Percentiles rank a stretch among this genome's conserved stretches.
These are phyloP conservation scores for Kurtzmaniella quercitrusa DNA, from an alignment of 1,139 yeast genomes.

Conservation along the genomic window DNA sequence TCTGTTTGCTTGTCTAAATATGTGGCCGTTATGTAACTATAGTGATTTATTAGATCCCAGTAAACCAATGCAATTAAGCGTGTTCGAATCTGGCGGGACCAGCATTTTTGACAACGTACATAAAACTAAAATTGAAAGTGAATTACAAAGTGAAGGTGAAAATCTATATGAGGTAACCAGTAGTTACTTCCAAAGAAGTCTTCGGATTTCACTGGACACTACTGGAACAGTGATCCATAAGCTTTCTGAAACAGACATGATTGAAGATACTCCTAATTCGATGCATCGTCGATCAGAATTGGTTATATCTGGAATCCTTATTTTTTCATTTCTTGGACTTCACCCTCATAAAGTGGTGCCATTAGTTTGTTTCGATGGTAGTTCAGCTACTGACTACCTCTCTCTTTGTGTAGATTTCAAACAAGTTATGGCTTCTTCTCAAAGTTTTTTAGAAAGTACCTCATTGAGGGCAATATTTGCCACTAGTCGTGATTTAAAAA, in stretches of 20 bases:
- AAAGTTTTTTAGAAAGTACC: constrained; percentile 12
- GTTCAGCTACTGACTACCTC: constrained; percentile 14
- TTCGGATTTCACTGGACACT: not conserved
- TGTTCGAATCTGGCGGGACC: not conserved
- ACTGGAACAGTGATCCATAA: not conserved
- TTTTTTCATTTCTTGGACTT: constrained; percentile 25
- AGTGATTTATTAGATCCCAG: constrained; percentile 5
- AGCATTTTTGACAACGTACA: not conserved
- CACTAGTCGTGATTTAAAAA: constrained; percentile 7
- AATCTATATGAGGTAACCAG: not conserved
- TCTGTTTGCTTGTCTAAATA: constrained; percentile 19
- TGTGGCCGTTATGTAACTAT: constrained; percentile 15
- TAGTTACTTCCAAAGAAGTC: not conserved
- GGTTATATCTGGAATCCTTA: constrained; percentile 18
- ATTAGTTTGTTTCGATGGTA: constrained; percentile 18
- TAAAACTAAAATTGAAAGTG: not conserved
- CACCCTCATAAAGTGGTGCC: constrained; percentile 30
- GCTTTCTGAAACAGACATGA: not conserved
- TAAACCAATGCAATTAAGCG: not conserved
- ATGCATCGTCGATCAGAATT: constrained; percentile 17
- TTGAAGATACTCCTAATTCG: not conserved
- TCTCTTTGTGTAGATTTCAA: constrained; percentile 18
- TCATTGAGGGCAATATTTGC: constrained; percentile 13
- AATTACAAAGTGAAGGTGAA: not conserved
- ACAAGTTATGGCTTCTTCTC: constrained; percentile 10